Conservation (phyloP, 163 green algal genomes). For the Coccomyxa subellipsoidea region DNA sequence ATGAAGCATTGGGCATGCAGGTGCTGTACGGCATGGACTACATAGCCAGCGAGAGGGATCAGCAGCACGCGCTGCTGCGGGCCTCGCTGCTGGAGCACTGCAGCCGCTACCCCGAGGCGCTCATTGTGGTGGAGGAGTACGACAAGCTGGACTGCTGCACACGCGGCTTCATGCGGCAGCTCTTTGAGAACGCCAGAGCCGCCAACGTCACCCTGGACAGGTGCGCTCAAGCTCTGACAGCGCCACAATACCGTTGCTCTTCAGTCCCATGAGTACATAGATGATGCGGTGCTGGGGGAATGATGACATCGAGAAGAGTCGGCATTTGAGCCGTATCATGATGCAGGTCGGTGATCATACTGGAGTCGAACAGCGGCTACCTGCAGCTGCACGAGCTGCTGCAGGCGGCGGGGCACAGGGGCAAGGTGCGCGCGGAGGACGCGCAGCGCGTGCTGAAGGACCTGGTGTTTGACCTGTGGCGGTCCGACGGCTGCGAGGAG, state of each 20-base stretch:
- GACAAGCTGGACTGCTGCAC: slow-evolving; percentile 89
- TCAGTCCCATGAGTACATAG: too few relatives aligned
- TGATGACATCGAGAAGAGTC: too few relatives aligned
- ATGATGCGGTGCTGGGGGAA: too few relatives aligned
- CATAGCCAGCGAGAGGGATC: slow-evolving; percentile 37
- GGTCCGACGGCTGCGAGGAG: slow-evolving; percentile 57
- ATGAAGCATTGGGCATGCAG: slow-evolving; percentile 24
- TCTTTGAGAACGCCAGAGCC: slow-evolving; percentile 66
- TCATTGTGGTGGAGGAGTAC: slow-evolving; percentile 95
- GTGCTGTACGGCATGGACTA: slow-evolving; percentile 88
- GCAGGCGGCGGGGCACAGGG: slow-evolving; percentile 27
- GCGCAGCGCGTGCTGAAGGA: slow-evolving; percentile 64
- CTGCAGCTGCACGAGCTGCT: slow-evolving; percentile 67
- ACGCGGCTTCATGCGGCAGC: slow-evolving; percentile 72
- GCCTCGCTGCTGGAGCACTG: slow-evolving; percentile 63
- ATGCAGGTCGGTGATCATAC: slow-evolving; percentile 70
- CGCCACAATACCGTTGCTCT: too few relatives aligned
- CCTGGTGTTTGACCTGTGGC: slow-evolving; percentile 63
- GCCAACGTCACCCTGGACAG: slow-evolving; percentile 53
- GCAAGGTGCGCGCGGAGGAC: slow-evolving; percentile 30
- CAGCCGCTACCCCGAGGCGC: slow-evolving; percentile 13
- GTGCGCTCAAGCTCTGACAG: slow-evolving; percentile 24
- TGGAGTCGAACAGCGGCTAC: slow-evolving; percentile 89
- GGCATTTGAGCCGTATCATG: too few relatives aligned
- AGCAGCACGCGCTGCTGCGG: slow-evolving; percentile 55